phyloP scores from a whole-genome alignment of 495 filamentous ascomycete species.

The Pseudotulostoma volvatum region DNA sequence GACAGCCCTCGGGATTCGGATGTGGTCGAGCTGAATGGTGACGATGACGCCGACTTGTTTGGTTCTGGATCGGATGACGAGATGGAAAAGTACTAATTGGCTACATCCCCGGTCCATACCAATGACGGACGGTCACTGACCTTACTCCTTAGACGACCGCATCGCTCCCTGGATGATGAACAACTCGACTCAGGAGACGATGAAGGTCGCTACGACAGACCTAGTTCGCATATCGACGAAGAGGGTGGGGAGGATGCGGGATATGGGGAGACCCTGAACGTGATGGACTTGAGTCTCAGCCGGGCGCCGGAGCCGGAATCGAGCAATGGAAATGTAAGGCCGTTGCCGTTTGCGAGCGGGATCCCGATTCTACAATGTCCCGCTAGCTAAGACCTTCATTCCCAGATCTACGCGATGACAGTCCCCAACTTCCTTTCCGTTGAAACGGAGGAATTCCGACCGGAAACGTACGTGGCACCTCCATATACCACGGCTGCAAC shows the following conservation, averaged over 20 bases:
- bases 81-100: slow-evolving; percentile 17
- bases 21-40: slow-evolving; percentile 28
- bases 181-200: slow-evolving; percentile 75
- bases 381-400: no score
- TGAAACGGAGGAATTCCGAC: slow-evolving; percentile 56
- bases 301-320: slow-evolving; percentile 54
- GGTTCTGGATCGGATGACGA: slow-evolving; percentile 34
- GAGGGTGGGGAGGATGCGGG: slow-evolving; percentile 26
- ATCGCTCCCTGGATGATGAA: slow-evolving; percentile 48
- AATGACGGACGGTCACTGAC: slow-evolving; percentile 26
- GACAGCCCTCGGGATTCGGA: slow-evolving; percentile 12
- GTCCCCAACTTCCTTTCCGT: slow-evolving; percentile 68
- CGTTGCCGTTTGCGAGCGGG: no score
- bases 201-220: slow-evolving; percentile 37
- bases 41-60: slow-evolving; percentile 48
- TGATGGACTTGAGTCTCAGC: slow-evolving; percentile 43
- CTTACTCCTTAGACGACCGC: slow-evolving; percentile 22
- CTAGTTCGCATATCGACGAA: slow-evolving; percentile 31
- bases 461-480: slow-evolving; percentile 52
- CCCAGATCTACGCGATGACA: slow-evolving; percentile 59
- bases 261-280: slow-evolving; percentile 34
- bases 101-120: slow-evolving; percentile 21
- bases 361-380: no score
- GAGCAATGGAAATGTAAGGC: slow-evolving; percentile 47
- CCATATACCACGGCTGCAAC: slow-evolving; percentile 49